Evolutionary conservation across 352 stramenopile genomes (phyloP).

Genomic region (Phytophthora brassicae): DNA sequence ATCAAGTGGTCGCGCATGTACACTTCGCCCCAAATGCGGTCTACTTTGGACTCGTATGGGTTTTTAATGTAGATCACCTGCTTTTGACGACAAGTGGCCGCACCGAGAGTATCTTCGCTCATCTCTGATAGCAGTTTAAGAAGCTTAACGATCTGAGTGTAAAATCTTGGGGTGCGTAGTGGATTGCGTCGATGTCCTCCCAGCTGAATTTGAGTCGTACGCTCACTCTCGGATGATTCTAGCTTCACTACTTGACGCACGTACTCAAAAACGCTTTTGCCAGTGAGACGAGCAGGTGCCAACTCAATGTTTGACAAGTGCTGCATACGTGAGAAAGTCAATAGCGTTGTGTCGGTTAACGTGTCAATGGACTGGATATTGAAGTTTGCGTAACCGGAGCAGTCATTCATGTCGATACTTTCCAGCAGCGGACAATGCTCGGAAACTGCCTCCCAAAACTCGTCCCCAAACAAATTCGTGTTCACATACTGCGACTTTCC

Average conservation of each 20-base stretch:
- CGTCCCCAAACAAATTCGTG: conserved; percentile 3
- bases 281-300: conserved; percentile 1
- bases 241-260: not conserved
- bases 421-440: not conserved
- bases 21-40: not conserved
- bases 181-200: not conserved
- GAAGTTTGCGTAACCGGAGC: not conserved
- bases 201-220: not conserved
- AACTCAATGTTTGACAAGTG: not conserved
- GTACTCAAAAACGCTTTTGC: not conserved
- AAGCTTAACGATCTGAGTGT: not conserved
- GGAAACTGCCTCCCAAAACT: conserved; percentile 3
- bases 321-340: not conserved
- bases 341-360: not conserved
- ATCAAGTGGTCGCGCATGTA: not conserved
- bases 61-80: not conserved
- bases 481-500: not conserved
- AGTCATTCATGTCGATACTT: conserved; percentile 2
- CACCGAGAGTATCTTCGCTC: not conserved
- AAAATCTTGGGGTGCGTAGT: not conserved
- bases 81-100: not conserved
- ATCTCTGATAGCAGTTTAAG: not conserved
- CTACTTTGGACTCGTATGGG: not conserved
- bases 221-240: not conserved
- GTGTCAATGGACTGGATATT: not conserved